Evolutionary conservation across 768 basidiomycete genomes (phyloP).

Genomic region (Mycena epipterygia): DNA sequence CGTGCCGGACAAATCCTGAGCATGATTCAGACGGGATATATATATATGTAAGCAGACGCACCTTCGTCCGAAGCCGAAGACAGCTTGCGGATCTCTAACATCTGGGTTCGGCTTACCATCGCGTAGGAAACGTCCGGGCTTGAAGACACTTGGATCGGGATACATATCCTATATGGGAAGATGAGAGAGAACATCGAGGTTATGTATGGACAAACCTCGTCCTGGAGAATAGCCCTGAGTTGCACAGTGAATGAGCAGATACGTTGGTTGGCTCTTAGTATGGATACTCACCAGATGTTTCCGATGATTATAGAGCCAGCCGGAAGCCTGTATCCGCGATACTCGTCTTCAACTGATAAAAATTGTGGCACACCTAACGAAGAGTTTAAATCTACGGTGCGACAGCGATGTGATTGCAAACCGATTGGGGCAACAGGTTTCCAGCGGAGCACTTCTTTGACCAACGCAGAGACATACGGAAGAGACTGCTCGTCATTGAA

Average conservation of each 20-base stretch:
- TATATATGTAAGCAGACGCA: neutral
- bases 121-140: conserved; percentile 53
- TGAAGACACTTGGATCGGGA: conserved; percentile 51
- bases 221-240: conserved; percentile 30
- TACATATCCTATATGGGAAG: conserved; percentile 39
- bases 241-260: too few species aligned
- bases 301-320: conserved; percentile 44
- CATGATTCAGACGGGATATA: neutral
- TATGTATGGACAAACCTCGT: too few species aligned
- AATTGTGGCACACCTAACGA: conserved; percentile 7
- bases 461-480: conserved; percentile 50
- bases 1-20: conserved; percentile 30
- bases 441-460: conserved; percentile 55
- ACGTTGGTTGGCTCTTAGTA: neutral
- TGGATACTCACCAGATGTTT: conserved; percentile 43
- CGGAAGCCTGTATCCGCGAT: conserved; percentile 46
- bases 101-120: conserved; percentile 37
- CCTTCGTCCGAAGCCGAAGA: conserved; percentile 42
- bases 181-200: neutral
- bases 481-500: conserved; percentile 47
- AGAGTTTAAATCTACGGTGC: neutral
- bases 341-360: conserved; percentile 37
- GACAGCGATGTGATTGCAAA: conserved; percentile 23
- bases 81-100: conserved; percentile 24
- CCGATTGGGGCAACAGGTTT: conserved; percentile 50